Conservation (phyloP, 148 eudicot genomes). For the Diospyros lotus region DNA sequence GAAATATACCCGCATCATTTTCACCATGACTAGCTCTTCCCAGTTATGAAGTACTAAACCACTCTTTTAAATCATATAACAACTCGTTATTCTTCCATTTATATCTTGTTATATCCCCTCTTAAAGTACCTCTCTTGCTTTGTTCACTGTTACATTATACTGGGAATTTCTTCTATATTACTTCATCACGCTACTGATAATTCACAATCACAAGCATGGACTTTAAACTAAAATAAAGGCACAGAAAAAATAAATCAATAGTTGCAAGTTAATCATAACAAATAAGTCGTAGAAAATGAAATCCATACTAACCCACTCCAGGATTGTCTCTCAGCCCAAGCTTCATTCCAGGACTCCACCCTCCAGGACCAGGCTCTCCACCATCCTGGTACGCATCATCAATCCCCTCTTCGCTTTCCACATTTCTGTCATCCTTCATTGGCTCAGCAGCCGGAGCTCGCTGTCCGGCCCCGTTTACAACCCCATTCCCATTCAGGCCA, state of each 20-base stretch:
- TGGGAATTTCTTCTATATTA: background rate
- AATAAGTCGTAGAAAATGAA: constrained; percentile 1
- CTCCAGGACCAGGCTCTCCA: constrained; percentile 48
- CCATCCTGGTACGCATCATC: constrained; percentile 25
- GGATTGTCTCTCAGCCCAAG: constrained; percentile 74
- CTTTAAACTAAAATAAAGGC: background rate
- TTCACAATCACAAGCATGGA: background rate
- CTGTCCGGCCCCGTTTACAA: constrained; percentile 25
- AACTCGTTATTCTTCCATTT: background rate
- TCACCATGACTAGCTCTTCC: background rate
- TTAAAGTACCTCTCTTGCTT: background rate
- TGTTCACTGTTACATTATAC: background rate
- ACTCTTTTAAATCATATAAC: background rate
- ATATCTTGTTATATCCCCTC: background rate
- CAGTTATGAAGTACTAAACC: background rate
- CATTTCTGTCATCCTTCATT: constrained; percentile 38
- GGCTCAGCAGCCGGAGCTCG: constrained; percentile 27
- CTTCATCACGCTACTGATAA: background rate
- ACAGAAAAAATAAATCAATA: background rate
- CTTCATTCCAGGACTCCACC: constrained; percentile 40
- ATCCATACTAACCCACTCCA: constrained; percentile 61
- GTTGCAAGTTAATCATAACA: background rate
- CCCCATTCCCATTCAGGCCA: constrained; percentile 31
- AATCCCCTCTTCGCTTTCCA: constrained; percentile 30
- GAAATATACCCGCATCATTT: background rate